Evolutionary conservation across 2,329 filamentous ascomycete genomes (phyloP).

Genomic region (Colletotrichum eremochloae): DNA sequence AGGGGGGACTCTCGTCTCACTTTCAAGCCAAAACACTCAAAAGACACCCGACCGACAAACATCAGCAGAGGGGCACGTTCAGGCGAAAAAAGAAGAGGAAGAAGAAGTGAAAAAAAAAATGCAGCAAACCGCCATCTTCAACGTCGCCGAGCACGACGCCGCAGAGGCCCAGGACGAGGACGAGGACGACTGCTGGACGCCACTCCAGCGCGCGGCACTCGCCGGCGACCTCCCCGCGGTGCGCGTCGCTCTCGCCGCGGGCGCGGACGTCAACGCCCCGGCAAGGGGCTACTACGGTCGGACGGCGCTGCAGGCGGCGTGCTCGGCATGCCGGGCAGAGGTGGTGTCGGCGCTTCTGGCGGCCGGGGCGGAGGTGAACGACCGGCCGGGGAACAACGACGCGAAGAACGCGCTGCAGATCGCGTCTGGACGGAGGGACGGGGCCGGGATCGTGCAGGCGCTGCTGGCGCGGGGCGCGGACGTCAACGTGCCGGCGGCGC

Average conservation of each 20-base stretch:
- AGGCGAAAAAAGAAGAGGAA: background rate
- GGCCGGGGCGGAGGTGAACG: constrained; percentile 51
- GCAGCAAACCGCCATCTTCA: background rate
- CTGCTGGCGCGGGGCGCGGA: constrained; percentile 49
- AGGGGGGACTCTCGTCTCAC: background rate
- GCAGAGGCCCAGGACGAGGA: background rate
- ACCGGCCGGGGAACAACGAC: constrained; percentile 51
- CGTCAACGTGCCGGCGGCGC: constrained; percentile 48
- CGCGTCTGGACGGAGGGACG: constrained; percentile 49
- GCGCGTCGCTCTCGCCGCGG: constrained; percentile 45
- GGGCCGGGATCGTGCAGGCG: constrained; percentile 44
- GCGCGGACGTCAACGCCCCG: constrained; percentile 50
- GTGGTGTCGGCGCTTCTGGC: constrained; percentile 48
- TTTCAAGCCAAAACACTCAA: background rate
- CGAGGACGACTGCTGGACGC: constrained; percentile 52
- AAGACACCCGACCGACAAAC: background rate
- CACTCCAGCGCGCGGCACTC: constrained; percentile 52
- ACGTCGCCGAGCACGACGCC: background rate
- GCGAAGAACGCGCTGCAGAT: constrained; percentile 55
- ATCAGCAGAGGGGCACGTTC: background rate
- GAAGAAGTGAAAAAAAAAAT: background rate
- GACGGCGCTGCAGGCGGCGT: constrained; percentile 55
- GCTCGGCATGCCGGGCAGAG: constrained; percentile 45
- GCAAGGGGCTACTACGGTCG: constrained; percentile 52
- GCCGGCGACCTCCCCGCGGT: constrained; percentile 49